These are phyloP conservation scores for Flaveria ramosissima DNA, from an alignment of 129 eudicot genomes.

Conservation along the genomic window DNA sequence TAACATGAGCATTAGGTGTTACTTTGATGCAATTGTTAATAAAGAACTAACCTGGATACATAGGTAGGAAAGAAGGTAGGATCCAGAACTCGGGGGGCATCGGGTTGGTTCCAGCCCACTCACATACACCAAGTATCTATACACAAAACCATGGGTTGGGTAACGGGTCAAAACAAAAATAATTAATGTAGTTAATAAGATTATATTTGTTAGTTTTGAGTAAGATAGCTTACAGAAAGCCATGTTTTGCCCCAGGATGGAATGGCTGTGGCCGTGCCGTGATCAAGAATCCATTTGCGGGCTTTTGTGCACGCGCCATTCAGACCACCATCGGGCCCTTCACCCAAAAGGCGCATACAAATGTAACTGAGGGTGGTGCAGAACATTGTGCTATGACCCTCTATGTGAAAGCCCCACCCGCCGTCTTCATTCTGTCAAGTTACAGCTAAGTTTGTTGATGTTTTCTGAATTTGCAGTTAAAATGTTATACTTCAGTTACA, in stretches of 20 bases:
- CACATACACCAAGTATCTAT: conserved; percentile 48
- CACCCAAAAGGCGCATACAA: conserved; percentile 52
- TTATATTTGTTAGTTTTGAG: background rate
- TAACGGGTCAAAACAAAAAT: background rate
- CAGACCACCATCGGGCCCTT: conserved; percentile 45
- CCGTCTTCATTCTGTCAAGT: conserved; percentile 44
- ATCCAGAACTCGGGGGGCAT: conserved; percentile 52
- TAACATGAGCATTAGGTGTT: background rate
- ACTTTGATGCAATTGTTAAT: background rate
- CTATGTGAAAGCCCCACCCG: conserved; percentile 47
- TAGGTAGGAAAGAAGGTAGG: conserved; percentile 49
- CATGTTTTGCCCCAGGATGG: conserved; percentile 61
- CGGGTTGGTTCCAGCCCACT: conserved; percentile 49
- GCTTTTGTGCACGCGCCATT: conserved; percentile 48
- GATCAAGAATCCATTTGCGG: conserved; percentile 56
- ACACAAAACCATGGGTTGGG: background rate
- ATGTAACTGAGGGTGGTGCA: conserved; percentile 47
- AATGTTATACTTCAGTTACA: background rate
- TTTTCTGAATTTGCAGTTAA: background rate
- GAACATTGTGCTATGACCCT: conserved; percentile 48
- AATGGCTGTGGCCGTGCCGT: conserved; percentile 44
- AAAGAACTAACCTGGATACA: conserved; percentile 43
- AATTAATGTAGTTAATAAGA: background rate
- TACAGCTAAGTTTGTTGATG: background rate
- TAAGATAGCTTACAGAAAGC: conserved; percentile 40